These are phyloP conservation scores for Cicer judaicum DNA, from an alignment of 306 rosid species.

Conservation along the genomic window DNA sequence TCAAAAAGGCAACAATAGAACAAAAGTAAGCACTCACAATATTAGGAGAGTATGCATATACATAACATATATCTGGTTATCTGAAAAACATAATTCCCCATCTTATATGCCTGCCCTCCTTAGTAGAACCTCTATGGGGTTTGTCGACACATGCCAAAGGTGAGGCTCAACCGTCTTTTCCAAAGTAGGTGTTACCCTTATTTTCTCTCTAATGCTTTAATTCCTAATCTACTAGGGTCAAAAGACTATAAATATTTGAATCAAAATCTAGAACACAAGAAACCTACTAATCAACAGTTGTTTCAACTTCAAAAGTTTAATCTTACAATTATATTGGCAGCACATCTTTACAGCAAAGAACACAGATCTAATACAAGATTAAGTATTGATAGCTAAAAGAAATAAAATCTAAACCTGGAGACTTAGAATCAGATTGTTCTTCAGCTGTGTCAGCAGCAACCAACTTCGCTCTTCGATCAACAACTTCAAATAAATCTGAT, in stretches of 20 bases:
- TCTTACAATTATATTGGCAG: slow-evolving; percentile 6
- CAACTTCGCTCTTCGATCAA: slow-evolving; percentile 92
- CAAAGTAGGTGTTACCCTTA: neutral
- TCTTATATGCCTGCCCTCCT: neutral
- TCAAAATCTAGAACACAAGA: slow-evolving; percentile 23
- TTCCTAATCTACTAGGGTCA: neutral
- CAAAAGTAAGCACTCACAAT: slow-evolving; percentile 43
- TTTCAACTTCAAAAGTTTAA: neutral
- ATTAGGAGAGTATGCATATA: slow-evolving; percentile 17
- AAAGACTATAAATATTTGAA: slow-evolving; percentile 7
- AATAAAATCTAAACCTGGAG: slow-evolving; percentile 67
- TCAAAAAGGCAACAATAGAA: slow-evolving; percentile 42
- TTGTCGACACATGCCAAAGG: neutral
- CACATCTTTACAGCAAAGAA: slow-evolving; percentile 29
- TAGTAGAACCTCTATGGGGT: slow-evolving; percentile 1
- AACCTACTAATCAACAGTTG: slow-evolving; percentile 4
- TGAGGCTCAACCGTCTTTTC: neutral
- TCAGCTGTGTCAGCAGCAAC: slow-evolving; percentile 75
- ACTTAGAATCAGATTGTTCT: slow-evolving; percentile 68
- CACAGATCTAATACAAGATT: neutral
- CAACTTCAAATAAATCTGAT: slow-evolving; percentile 86
- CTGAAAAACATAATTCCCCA: slow-evolving; percentile 16
- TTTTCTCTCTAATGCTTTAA: neutral
- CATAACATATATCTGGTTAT: slow-evolving; percentile 18
- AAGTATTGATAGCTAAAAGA: slow-evolving; percentile 17